A percentile compares a stretch with the other conserved stretches of the same genome.
Conservation (phyloP, 2,329 filamentous ascomycete genomes). For the Amphichorda felina region DNA sequence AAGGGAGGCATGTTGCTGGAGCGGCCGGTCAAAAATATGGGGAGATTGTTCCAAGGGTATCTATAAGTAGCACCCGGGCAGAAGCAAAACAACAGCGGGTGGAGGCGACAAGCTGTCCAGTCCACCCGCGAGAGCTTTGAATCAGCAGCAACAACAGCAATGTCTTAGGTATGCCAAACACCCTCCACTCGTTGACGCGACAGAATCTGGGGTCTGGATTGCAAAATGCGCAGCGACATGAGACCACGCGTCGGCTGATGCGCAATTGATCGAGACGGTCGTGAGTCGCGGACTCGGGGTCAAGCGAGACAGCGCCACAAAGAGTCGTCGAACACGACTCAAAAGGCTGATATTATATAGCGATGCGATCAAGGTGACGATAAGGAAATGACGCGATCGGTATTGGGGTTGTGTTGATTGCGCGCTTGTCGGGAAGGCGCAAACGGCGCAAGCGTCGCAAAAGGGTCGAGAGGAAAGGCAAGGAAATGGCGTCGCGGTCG, state of each 20-base stretch:
- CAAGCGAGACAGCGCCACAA: not conserved
- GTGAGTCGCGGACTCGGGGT: not conserved
- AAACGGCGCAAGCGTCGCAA: too few relatives aligned
- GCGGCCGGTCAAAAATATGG: not conserved
- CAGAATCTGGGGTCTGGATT: not conserved
- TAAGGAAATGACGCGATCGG: not conserved
- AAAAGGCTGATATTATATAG: not conserved
- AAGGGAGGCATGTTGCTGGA: slow-evolving; percentile 30
- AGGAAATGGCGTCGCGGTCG: too few relatives aligned
- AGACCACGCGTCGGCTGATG: not conserved
- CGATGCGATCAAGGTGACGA: not conserved
- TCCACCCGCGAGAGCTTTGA: not conserved
- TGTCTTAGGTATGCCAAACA: not conserved
- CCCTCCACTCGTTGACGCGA: not conserved
- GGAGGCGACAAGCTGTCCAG: not conserved
- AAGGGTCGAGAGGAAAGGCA: not conserved
- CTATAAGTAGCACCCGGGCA: not conserved
- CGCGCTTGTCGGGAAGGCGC: too few relatives aligned
- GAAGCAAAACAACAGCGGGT: not conserved
- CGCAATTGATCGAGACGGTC: not conserved
- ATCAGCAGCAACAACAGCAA: not conserved
- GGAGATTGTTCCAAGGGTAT: not conserved
- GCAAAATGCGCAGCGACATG: not conserved
- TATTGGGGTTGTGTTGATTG: too few relatives aligned
- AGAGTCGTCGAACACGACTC: not conserved